Conservation (phyloP, 768 basidiomycete species). For the Lyophyllum semitale region DNA sequence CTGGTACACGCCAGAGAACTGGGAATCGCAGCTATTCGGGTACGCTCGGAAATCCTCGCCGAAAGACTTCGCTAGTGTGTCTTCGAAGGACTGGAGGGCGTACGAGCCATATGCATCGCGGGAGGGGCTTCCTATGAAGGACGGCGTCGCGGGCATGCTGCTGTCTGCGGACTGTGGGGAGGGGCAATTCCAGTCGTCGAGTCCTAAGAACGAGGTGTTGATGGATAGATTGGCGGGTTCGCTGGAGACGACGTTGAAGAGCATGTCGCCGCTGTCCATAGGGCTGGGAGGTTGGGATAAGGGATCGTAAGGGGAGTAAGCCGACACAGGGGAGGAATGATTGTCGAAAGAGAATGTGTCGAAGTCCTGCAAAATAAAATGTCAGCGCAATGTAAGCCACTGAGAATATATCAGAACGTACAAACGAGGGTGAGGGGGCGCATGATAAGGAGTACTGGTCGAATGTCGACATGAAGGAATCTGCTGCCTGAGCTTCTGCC, state of each 20-base stretch:
- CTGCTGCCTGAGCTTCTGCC: constrained; percentile 25
- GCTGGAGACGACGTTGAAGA: constrained; percentile 8
- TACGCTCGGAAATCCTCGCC: constrained; percentile 23
- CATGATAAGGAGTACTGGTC: constrained; percentile 28
- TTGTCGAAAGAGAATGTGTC: constrained; percentile 48
- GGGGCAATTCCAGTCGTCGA: constrained; percentile 46
- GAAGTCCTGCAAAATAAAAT: constrained; percentile 36
- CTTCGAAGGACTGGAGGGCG: constrained; percentile 31
- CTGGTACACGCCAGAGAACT: constrained; percentile 16
- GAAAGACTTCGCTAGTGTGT: constrained; percentile 30
- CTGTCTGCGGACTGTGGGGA: constrained; percentile 35
- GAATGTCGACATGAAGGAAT: constrained; percentile 34
- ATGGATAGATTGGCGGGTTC: constrained; percentile 34
- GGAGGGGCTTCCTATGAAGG: constrained; percentile 30
- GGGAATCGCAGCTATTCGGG: constrained; percentile 16
- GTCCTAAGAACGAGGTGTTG: constrained; percentile 36
- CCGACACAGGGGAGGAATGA: constrained; percentile 28
- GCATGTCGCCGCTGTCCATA: constrained; percentile 9
- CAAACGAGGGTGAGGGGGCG: constrained; percentile 51
- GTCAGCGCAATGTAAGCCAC: not conserved
- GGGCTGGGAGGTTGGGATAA: constrained; percentile 24
- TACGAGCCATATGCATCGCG: constrained; percentile 29
- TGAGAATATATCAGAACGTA: constrained; percentile 35
- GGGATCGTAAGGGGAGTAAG: constrained; percentile 29
- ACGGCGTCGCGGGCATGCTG: constrained; percentile 45